Conservation (phyloP, 352 stramenopile species). For the Phytophthora nicotianae region DNA sequence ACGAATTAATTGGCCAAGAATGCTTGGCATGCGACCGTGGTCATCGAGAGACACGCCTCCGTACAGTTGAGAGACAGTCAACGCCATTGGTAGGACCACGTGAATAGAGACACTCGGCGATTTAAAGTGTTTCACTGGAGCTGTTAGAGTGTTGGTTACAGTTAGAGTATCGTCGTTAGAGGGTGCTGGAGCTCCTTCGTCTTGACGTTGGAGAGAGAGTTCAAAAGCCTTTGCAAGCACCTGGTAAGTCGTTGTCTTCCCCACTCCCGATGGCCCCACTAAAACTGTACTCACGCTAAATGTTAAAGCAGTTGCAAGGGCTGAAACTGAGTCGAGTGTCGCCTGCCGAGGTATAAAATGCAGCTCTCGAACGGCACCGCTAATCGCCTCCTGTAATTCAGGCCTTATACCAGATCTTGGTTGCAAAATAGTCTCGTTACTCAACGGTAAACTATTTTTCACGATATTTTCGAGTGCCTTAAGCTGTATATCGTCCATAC, state of each 20-base stretch:
- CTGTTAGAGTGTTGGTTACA: neutral
- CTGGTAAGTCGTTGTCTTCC: slow-evolving; percentile 45
- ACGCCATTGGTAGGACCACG: slow-evolving; percentile 43
- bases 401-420: neutral
- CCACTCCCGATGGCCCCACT: slow-evolving; percentile 31
- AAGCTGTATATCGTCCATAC: slow-evolving; percentile 17
- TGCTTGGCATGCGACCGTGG: slow-evolving; percentile 39
- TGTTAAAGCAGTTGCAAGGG: slow-evolving; percentile 23
- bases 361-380: slow-evolving; percentile 11
- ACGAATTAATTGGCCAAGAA: slow-evolving; percentile 42
- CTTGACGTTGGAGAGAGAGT: slow-evolving; percentile 10
- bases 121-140: slow-evolving; percentile 15
- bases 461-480: slow-evolving; percentile 7
- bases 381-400: slow-evolving; percentile 10
- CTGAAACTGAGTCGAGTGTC: slow-evolving; percentile 22
- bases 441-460: neutral
- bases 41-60: slow-evolving; percentile 42
- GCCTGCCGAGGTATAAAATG: slow-evolving; percentile 31
- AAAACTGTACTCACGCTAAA: slow-evolving; percentile 31
- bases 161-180: neutral
- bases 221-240: slow-evolving; percentile 39
- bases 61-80: slow-evolving; percentile 57
- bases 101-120: slow-evolving; percentile 16
- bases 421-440: neutral
- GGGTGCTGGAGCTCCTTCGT: neutral